Percentiles rank a stretch among this genome's conserved stretches.
phyloP scores from a whole-genome alignment of 2,329 filamentous ascomycete genomes.

The Whalleya microplaca region DNA sequence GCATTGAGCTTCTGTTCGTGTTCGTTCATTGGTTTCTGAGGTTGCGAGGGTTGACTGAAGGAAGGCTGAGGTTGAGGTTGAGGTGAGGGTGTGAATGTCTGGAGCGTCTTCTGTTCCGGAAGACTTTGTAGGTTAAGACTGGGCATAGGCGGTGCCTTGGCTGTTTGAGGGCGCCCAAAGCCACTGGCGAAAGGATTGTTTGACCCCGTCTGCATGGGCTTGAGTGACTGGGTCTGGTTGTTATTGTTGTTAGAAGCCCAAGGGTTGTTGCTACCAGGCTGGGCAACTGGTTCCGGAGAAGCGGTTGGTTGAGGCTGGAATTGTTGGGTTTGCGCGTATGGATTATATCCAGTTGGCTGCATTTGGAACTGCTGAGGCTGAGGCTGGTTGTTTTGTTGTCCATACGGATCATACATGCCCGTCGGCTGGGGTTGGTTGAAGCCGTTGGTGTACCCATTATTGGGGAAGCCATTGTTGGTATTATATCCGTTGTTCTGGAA shows the following conservation, averaged over 20 bases:
- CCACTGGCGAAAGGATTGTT: slow-evolving; percentile 94
- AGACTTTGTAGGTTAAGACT: slow-evolving; percentile 65
- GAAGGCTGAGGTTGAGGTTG: slow-evolving; percentile 30
- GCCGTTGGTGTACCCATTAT: slow-evolving; percentile 37
- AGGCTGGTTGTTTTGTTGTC: slow-evolving; percentile 50
- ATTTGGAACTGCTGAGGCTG: slow-evolving; percentile 46
- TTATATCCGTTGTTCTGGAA: slow-evolving; percentile 68
- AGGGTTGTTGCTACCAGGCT: slow-evolving; percentile 90
- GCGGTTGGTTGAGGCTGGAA: slow-evolving; percentile 43
- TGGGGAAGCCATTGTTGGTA: slow-evolving; percentile 41
- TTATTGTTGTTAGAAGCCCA: slow-evolving; percentile 71
- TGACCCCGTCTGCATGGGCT: slow-evolving; percentile 87
- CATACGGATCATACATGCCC: slow-evolving; percentile 72
- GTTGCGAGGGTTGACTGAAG: slow-evolving; percentile 52
- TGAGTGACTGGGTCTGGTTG: slow-evolving; percentile 65
- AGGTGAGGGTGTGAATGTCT: slow-evolving; percentile 46
- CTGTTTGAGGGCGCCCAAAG: slow-evolving; percentile 65
- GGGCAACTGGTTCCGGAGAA: slow-evolving; percentile 63
- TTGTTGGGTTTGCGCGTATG: slow-evolving; percentile 54
- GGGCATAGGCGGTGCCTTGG: slow-evolving; percentile 63
- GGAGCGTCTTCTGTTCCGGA: slow-evolving; percentile 82
- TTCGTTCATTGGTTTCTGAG: slow-evolving; percentile 61
- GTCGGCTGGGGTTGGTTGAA: slow-evolving; percentile 66
- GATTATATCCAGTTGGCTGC: slow-evolving; percentile 59
- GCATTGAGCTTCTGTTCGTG: slow-evolving; percentile 81